phyloP scores from a whole-genome alignment of 768 basidiomycete genomes.

The Panaeolus papilionaceus region DNA sequence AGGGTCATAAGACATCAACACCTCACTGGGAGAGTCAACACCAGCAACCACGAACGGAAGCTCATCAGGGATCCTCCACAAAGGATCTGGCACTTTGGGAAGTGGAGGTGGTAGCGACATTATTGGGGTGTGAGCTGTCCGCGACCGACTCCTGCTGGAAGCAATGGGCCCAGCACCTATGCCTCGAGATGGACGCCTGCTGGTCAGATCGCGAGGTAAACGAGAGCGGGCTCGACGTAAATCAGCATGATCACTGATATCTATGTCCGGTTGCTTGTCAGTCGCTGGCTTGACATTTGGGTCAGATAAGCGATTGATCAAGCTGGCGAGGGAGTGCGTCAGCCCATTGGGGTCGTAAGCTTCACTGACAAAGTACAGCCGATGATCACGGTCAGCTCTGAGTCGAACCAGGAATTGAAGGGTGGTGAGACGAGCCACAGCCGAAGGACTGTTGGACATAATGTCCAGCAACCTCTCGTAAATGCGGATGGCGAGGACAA shows the following conservation, averaged over 20 bases:
- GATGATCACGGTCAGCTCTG: constrained; percentile 89
- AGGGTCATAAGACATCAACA: constrained; percentile 69
- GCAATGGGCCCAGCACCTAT: constrained; percentile 51
- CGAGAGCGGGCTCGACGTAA: constrained; percentile 53
- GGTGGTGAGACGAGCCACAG: constrained; percentile 69
- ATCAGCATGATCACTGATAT: constrained; percentile 32
- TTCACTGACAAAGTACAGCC: constrained; percentile 69
- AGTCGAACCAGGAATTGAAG: constrained; percentile 90
- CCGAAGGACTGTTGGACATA: constrained; percentile 50
- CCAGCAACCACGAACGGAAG: constrained; percentile 62
- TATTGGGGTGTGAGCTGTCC: constrained; percentile 40
- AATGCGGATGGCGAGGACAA: constrained; percentile 58
- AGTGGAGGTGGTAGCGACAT: constrained; percentile 28
- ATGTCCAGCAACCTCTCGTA: constrained; percentile 59
- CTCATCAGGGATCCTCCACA: constrained; percentile 77
- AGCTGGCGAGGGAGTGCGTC: constrained; percentile 60
- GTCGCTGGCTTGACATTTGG: constrained; percentile 24
- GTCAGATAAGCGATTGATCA: constrained; percentile 60
- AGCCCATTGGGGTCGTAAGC: constrained; percentile 64
- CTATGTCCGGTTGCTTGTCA: constrained; percentile 26
- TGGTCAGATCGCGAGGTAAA: constrained; percentile 57
- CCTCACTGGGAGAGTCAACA: constrained; percentile 69
- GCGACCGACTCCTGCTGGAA: constrained; percentile 67
- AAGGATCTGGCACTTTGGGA: constrained; percentile 46
- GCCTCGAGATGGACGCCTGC: constrained; percentile 58